Base-by-base conservation (phyloP, 2,329 filamentous ascomycete species). In the Cordyceps cateniannulata region DNA sequence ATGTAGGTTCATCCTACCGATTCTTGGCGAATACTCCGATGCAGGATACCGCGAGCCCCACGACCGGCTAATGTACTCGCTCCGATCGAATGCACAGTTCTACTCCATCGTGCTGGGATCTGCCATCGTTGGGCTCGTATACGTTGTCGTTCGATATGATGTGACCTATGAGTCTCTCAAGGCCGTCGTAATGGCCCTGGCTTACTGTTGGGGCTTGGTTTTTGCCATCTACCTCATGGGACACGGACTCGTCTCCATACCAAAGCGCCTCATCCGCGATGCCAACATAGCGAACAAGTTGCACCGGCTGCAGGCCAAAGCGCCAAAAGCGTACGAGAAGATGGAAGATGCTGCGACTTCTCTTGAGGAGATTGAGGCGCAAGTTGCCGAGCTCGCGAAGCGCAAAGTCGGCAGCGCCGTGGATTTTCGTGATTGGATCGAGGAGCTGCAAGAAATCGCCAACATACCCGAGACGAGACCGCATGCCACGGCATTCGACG, bases 181-280 rank as follows among this genome's bases (percentile, higher is more conserved):
- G 76, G 87, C 85, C 40, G 79, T 96, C 45, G 82, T 96, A 65
- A 96, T 99, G 90, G 93, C 95, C 16, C 79, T 98, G 62, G 90
- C 93, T 42, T 99, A 99, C 73, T 91, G 91, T 63, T 98, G 93
- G 89, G 92, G 93, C 68, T 77, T 99, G 67, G 81, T 93, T 5
- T 81, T 98, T 57, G 95, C 93, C 50, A 96, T 99, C 64, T 98
- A 96, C 70, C 81, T 99, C 45, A 98, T 99, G 93, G 95, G 95
- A 7, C 95, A 99, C 73, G 95, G 95, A 8, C 80, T 99, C 27
- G 95, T 99, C 35, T 89, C 93, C 1, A 89, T 99, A 61, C 95
- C 95, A 1, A 83, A 93, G 65, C 85, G 84, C 42, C 78, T 99
- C 18, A 88, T 95, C 68, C 85, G 88, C 62, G 89, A 91, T 69